A percentile compares a stretch with the other conserved stretches of the same genome.
Evolutionary conservation across 2,329 filamentous ascomycete species (phyloP).

Genomic region (Dothideomycetes sp.): DNA sequence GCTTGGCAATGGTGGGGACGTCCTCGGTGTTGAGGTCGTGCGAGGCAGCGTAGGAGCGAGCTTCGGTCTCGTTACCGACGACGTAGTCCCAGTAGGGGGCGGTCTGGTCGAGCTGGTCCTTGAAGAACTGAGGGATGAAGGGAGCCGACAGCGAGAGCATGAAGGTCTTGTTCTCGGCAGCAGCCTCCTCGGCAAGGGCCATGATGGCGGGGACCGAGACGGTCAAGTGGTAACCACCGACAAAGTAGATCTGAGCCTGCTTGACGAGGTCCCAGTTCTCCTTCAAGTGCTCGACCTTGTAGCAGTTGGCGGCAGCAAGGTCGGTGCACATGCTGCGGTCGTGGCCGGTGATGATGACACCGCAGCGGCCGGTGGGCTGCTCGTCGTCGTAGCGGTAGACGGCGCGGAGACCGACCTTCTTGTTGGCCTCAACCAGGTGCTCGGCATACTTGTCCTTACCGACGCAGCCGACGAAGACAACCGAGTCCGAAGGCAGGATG

Average conservation of each 20-base stretch:
- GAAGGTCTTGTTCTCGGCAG: conserved; percentile 80
- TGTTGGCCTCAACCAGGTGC: conserved; percentile 75
- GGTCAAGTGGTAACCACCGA: conserved; percentile 95
- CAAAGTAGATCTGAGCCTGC: conserved; percentile 80
- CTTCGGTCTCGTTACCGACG: conserved; percentile 95
- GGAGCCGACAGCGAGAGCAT: conserved; percentile 87
- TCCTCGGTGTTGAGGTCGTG: conserved; percentile 66
- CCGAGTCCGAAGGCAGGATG: conserved; percentile 79
- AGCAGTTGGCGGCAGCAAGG: conserved; percentile 92
- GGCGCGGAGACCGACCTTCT: conserved; percentile 78
- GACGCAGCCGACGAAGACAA: conserved; percentile 88
- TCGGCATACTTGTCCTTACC: conserved; percentile 94
- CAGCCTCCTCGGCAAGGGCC: conserved; percentile 84
- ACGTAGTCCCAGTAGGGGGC: conserved; percentile 92
- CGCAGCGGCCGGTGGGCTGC: conserved; percentile 83
- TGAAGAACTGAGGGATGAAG: conserved; percentile 97
- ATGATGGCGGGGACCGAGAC: conserved; percentile 86
- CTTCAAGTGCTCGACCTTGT: conserved; percentile 90
- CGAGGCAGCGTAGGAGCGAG: conserved; percentile 73
- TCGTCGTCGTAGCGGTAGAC: conserved; percentile 88
- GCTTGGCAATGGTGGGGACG: conserved; percentile 74
- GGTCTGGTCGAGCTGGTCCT: conserved; percentile 79
- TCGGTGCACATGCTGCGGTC: conserved; percentile 93
- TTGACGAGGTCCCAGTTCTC: conserved; percentile 89
- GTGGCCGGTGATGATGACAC: conserved; percentile 93